Base-by-base conservation (phyloP, 2,329 filamentous ascomycete genomes). In the Aureobasidium sp. region DNA sequence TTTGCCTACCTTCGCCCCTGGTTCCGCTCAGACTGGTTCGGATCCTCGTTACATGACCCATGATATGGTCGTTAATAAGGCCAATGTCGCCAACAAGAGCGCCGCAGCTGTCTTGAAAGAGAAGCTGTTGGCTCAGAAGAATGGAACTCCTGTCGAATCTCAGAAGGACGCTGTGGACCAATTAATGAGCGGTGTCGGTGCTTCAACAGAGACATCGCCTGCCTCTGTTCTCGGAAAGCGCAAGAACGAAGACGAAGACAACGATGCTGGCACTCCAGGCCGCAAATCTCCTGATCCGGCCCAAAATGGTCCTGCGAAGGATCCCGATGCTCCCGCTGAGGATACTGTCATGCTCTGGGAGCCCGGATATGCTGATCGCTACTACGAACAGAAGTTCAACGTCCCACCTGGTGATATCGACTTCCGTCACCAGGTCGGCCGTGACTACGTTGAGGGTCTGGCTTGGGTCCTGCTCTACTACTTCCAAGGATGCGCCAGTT, bases 391-490 rank as follows among this genome's bases (percentile, higher is more conserved):
- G 73, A 99, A 99, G 73, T 99, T 99, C 70, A 82, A 90, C 54
- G 90, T 90, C 50, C 86, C 89, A 62, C 86, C 90, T 2, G 83
- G 87, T 59, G 89, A 99, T 72, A 80, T 89, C 53, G 89, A 86
- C 57, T 97, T 97, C 74, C 89, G 93, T 60, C 88, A 92, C 74
- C 84, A 91, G 70, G 95, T 99, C 62, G 94, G 89, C 39, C 84
- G 85, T 59, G 85, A 90, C n/a, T 99, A 99, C 73, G 91, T 93
- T 11, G 91, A 97, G 78, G 94, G 94, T 39, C 82, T 99, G 10
- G 89, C 89, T 27, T 99, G 95, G 94, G 94, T 99, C 42, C 78
- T 99, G 55, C 81, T 92, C 39, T 99, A 99, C 76, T 99, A 99
- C 74, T 96, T 97, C 74, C 94, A 99, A 75, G 94, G 94, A 30